These are phyloP conservation scores for Lentinus brumalis DNA, from an alignment of 768 basidiomycete genomes.

Conservation along the genomic window DNA sequence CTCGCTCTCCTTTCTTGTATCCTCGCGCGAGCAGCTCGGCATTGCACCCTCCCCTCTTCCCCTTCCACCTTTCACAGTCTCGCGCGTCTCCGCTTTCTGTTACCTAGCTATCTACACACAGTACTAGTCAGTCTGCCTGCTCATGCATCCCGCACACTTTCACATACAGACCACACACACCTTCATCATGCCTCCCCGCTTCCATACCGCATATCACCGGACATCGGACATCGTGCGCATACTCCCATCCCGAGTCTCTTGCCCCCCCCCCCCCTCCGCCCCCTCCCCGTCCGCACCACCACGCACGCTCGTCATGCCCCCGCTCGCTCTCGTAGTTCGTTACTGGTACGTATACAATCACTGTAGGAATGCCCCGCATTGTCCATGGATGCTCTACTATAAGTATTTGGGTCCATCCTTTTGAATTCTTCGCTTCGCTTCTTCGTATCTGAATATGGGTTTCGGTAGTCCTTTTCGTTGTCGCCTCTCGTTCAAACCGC, in stretches of 20 bases:
- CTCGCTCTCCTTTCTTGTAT: constrained; percentile 3
- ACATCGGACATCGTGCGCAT: no score
- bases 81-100: background rate
- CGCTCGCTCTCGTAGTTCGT: background rate
- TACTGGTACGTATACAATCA: constrained; percentile 3
- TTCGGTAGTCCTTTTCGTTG: constrained; percentile 1
- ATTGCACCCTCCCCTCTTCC: background rate
- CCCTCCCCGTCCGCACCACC: background rate
- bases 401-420: background rate
- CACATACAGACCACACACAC: no score
- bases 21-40: background rate
- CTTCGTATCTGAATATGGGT: background rate
- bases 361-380: constrained; percentile 8
- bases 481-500: background rate
- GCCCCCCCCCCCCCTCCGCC: background rate
- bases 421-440: constrained; percentile 6
- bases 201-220: no score
- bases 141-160: no score
- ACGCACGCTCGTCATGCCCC: constrained; percentile 4
- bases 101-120: no score
- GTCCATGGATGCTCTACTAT: constrained; percentile 8
- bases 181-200: no score
- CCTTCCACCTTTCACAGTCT: background rate
- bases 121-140: no score
- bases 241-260: no score